These are phyloP conservation scores for Suillus variegatus DNA, from an alignment of 768 basidiomycete genomes.

Conservation along the genomic window DNA sequence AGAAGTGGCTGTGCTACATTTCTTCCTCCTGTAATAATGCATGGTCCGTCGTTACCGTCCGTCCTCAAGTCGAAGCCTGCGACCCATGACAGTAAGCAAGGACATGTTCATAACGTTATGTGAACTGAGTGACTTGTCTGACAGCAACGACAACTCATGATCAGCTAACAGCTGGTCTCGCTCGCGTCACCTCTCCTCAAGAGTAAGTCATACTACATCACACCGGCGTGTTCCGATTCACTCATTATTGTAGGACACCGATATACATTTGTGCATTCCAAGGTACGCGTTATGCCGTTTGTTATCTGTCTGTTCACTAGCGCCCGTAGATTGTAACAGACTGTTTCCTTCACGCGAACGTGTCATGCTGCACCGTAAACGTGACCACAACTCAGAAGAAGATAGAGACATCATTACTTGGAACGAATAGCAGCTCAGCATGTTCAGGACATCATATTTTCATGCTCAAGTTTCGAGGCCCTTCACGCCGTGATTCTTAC, in stretches of 20 bases:
- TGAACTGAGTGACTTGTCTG: constrained; percentile 2
- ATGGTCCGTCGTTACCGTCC: constrained; percentile 32
- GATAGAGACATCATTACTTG: constrained; percentile 65
- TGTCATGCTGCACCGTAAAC: constrained; percentile 69
- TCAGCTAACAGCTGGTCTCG: constrained; percentile 53
- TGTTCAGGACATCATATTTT: not conserved
- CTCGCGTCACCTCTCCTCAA: constrained; percentile 62
- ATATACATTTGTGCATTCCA: constrained; percentile 77
- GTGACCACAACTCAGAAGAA: constrained; percentile 66
- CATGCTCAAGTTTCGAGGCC: not conserved
- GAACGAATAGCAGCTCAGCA: constrained; percentile 48
- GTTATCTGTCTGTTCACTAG: constrained; percentile 2
- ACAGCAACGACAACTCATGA: constrained; percentile 56
- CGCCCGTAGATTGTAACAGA: constrained; percentile 58
- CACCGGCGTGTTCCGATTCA: not conserved
- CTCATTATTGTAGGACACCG: constrained; percentile 53
- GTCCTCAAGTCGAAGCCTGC: constrained; percentile 35
- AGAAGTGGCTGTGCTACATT: not conserved
- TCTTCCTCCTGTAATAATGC: constrained; percentile 18
- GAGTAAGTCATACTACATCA: constrained; percentile 48
- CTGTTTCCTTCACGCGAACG: constrained; percentile 72
- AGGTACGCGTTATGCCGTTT: constrained; percentile 35
- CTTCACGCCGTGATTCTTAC: not conserved
- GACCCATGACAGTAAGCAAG: constrained; percentile 31
- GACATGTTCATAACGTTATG: not conserved